Conservation (phyloP, 1,284 basidiomycete species). For the Cutaneotrichosporon cavernicola region DNA sequence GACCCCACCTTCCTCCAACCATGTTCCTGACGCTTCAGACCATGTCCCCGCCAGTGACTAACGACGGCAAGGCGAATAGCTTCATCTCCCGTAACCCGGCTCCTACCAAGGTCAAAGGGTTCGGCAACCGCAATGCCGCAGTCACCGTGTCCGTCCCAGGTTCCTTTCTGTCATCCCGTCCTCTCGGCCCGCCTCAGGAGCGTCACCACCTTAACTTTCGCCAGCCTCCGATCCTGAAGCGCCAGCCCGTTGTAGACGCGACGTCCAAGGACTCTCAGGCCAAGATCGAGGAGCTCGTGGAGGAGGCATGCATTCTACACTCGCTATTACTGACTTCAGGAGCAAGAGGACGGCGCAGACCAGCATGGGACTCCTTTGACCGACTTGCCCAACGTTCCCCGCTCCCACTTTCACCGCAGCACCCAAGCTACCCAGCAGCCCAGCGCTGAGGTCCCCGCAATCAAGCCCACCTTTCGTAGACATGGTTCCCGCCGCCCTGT, state of each 20-base stretch:
- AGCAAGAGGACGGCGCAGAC: not conserved
- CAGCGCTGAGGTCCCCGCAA: too few species aligned
- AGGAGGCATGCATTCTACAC: not conserved
- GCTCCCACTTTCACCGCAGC: not conserved
- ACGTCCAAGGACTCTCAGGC: not conserved
- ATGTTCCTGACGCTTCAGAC: not conserved
- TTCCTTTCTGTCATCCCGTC: not conserved
- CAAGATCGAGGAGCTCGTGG: not conserved
- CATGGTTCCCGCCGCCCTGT: too few species aligned
- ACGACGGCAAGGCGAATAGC: too few species aligned
- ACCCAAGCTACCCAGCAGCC: too few species aligned
- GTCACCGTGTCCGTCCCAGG: not conserved
- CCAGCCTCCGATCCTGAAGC: not conserved
- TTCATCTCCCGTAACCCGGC: not conserved
- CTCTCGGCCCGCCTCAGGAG: not conserved
- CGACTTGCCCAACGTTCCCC: not conserved
- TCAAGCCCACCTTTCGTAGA: too few species aligned
- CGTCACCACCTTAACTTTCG: not conserved
- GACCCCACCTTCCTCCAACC: not conserved
- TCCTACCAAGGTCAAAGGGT: not conserved
- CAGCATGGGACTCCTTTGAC: not conserved
- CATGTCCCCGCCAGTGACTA: not conserved
- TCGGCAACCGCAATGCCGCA: not conserved
- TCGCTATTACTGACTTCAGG: not conserved
- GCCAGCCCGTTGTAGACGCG: not conserved